Base-by-base conservation (phyloP, 169 alveolate species). In the Plasmodium yoelii region DNA sequence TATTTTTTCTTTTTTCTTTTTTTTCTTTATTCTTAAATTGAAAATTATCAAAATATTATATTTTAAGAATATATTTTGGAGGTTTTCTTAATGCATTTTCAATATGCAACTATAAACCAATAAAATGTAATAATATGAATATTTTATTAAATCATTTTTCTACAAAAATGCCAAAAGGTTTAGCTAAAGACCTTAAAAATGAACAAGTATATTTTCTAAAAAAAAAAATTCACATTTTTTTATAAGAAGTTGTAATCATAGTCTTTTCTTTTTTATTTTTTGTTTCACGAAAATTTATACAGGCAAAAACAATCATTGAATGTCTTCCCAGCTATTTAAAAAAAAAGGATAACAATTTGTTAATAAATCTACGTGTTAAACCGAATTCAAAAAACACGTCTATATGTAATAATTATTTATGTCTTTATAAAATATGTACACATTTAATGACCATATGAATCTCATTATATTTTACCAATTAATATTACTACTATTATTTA, bases 301-400 rank as follows among this genome's bases (percentile, higher is more conserved):
- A 82, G 90, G 80, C 61, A 67, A 67, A 82, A 55, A 68, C 53
- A 6, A 22, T 24, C 34, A 44, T 46, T 55, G 90, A 67, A 68
- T 42, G 19, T 55, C 47, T 82, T 60, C 90, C 90, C 47, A 56
- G 72, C 15, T 82, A 82, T 67, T 46, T 82, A 82, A 65, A 82
- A 57, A 82, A 82, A 57, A 82, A 82, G 18, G 75, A 69, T 44
- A 84, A 82, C n/a, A 61, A 44, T 53, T 67, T 82, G 59, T 59
- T 82, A 68, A 55, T 82, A 51, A 82, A 24, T 42, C 72, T 82
- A 47, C 90, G 90, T 24, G 90, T 82, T 61, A 82, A 82, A 55
- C 90, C 90, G 6, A 82, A 82, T 26, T 15, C 90, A 15, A 82
- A 82, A 47, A 69, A 28, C 26, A 82, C 90, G 24, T 68, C 80